Percentiles rank a stretch among this genome's conserved stretches.
Conservation (phyloP, 2,329 filamentous ascomycete species). For the Fusarium keratoplasticum region DNA sequence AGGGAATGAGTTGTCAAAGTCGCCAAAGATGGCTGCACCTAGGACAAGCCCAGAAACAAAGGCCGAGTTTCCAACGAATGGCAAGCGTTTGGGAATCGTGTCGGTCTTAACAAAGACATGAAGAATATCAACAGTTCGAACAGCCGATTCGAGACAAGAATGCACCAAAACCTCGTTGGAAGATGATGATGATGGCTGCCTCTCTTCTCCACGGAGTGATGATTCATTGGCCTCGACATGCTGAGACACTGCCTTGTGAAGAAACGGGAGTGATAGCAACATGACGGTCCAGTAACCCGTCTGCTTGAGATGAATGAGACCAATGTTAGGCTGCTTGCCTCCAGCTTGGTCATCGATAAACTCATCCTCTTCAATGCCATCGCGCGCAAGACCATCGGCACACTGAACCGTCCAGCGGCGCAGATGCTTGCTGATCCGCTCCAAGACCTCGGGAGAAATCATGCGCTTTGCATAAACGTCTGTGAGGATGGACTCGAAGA, state of each 20-base stretch:
- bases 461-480: conserved; percentile 50
- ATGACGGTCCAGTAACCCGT: conserved; percentile 55
- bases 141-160: conserved; percentile 51
- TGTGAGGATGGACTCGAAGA: conserved; percentile 51
- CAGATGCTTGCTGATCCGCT: conserved; percentile 40
- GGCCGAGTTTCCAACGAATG: conserved; percentile 58
- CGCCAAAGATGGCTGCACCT: conserved; percentile 57
- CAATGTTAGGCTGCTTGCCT: conserved; percentile 38
- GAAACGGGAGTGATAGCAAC: conserved; percentile 51
- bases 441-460: conserved; percentile 44
- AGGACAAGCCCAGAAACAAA: conserved; percentile 59
- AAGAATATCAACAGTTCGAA: conserved; percentile 52
- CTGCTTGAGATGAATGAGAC: conserved; percentile 48
- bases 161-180: conserved; percentile 45
- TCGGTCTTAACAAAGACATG: conserved; percentile 49
- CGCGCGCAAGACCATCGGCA: conserved; percentile 21
- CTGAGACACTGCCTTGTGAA: conserved; percentile 46
- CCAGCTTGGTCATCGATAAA: conserved; percentile 28
- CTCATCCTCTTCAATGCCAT: conserved; percentile 39
- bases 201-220: conserved; percentile 12
- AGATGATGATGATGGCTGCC: conserved; percentile 12
- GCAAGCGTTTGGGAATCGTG: conserved; percentile 54
- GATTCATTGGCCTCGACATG: conserved; percentile 35
- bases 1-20: conserved; percentile 53
- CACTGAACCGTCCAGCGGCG: conserved; percentile 41